A percentile compares a stretch with the other conserved stretches of the same genome.
Conservation (phyloP, 2,329 filamentous ascomycete species). For the Venturia aucupariae region DNA sequence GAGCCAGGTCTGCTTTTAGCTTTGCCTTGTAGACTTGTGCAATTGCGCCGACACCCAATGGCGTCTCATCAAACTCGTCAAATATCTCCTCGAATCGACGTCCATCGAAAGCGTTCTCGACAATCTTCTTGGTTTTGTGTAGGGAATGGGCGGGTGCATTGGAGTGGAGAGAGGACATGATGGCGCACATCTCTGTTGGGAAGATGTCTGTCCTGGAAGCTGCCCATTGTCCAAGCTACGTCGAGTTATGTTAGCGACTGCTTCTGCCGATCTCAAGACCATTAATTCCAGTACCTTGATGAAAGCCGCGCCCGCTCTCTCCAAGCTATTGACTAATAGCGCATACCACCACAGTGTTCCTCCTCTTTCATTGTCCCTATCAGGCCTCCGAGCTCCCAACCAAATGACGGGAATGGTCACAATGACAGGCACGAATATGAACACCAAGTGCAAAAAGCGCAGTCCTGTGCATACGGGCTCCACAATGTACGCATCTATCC, state of each 20-base stretch:
- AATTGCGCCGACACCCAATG: constrained; percentile 88
- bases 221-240: constrained; percentile 89
- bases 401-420: constrained; percentile 70
- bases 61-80: constrained; percentile 84
- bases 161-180: constrained; percentile 93
- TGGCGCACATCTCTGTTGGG: constrained; percentile 78
- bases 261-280: background rate
- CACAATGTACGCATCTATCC: constrained; percentile 61
- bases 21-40: constrained; percentile 97
- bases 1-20: constrained; percentile 68
- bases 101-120: constrained; percentile 73
- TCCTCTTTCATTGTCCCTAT: constrained; percentile 62
- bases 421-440: constrained; percentile 89
- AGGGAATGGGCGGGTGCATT: constrained; percentile 89
- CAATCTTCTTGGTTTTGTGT: constrained; percentile 65
- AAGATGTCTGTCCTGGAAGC: constrained; percentile 95
- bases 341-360: constrained; percentile 93
- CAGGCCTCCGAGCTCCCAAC: constrained; percentile 56
- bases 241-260: constrained; percentile 14
- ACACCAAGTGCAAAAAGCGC: constrained; percentile 75
- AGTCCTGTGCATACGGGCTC: constrained; percentile 82
- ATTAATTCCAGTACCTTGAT: constrained; percentile 62
- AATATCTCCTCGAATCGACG: constrained; percentile 83
- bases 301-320: constrained; percentile 86
- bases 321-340: constrained; percentile 82